These are phyloP conservation scores for Dendrobium huoshanense DNA, from an alignment of 106 monocot species.

Conservation along the genomic window DNA sequence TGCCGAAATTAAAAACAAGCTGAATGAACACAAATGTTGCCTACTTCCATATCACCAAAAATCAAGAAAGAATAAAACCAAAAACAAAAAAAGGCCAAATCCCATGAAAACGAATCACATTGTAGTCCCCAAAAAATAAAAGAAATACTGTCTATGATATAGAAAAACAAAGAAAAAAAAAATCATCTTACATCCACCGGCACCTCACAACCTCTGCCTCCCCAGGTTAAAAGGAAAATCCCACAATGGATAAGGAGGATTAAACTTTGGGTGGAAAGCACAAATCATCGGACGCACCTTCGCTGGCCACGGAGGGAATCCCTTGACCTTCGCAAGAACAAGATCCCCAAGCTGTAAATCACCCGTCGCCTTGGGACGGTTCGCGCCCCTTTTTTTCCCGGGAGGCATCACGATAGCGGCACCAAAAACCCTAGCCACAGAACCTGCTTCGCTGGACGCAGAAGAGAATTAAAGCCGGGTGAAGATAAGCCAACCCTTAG, in stretches of 20 bases:
- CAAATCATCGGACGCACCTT: constrained; percentile 20
- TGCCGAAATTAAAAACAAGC: background rate
- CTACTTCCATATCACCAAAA: background rate
- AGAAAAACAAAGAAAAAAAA: background rate
- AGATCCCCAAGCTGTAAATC: constrained; percentile 37
- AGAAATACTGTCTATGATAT: background rate
- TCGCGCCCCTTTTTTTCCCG: constrained; percentile 10
- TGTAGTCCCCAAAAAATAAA: background rate
- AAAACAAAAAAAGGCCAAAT: background rate
- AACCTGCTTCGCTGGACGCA: background rate
- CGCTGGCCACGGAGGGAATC: constrained; percentile 46
- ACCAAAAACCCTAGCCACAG: background rate
- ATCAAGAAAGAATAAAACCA: background rate
- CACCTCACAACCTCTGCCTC: background rate
- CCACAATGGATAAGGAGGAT: background rate
- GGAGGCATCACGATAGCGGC: constrained; percentile 19
- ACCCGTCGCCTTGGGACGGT: constrained; percentile 15
- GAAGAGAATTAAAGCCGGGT: background rate
- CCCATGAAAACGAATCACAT: background rate
- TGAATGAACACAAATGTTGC: background rate
- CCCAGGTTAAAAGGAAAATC: background rate
- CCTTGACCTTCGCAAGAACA: constrained; percentile 53
- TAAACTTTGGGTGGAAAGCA: background rate
- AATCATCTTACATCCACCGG: background rate
- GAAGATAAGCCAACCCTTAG: background rate